phyloP scores from a whole-genome alignment of 495 filamentous ascomycete genomes.

The Aspergillus sclerotioniger region DNA sequence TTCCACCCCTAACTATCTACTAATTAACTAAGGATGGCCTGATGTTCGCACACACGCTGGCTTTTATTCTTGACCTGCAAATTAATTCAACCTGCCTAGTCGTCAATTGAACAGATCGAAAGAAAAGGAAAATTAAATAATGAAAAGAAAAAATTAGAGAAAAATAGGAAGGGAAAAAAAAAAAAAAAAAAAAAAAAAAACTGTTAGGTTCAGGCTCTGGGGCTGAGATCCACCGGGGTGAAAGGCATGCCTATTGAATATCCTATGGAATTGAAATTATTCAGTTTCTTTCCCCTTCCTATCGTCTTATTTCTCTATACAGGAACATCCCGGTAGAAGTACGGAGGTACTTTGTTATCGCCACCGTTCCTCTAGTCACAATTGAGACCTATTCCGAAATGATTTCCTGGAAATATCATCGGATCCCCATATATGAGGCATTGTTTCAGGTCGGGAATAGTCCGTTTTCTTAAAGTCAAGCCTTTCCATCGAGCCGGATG shows the following conservation, averaged over 20 bases:
- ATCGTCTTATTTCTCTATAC: neutral
- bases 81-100: neutral
- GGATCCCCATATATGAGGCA: no score
- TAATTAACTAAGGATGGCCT: neutral
- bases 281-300: no score
- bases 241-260: neutral
- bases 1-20: neutral
- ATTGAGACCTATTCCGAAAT: no score
- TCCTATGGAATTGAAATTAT: no score
- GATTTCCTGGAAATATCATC: no score
- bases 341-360: no score
- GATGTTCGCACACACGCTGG: neutral
- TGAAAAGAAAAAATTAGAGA: neutral
- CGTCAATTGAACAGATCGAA: neutral
- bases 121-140: neutral
- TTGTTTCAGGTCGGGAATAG: no score
- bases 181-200: neutral
- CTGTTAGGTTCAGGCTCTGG: neutral
- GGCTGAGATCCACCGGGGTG: constrained; percentile 2
- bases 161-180: neutral
- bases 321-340: neutral
- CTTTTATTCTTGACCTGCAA: neutral
- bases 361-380: no score
- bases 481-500: no score
- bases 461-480: no score